Evolutionary conservation across 306 rosid genomes (phyloP).

Genomic region (Hippophae gyantsensis): DNA sequence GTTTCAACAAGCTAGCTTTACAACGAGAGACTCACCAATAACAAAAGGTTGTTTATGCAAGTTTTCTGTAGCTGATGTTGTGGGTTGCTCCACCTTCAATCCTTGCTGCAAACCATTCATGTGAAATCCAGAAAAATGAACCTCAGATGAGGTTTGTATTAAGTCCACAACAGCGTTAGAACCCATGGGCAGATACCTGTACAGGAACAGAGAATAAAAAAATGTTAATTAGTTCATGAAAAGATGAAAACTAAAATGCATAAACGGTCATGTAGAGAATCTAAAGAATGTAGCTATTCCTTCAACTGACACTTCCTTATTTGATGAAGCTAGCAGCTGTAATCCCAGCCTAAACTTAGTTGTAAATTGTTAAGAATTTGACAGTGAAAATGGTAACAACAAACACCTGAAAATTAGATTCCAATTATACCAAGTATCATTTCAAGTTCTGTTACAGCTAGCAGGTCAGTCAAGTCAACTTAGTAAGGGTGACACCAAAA

Average conservation of each 20-base stretch:
- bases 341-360: too few relatives aligned
- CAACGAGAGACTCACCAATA: constrained; percentile 50
- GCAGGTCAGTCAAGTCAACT: too few relatives aligned
- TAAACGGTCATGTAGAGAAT: neutral
- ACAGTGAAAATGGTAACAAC: too few relatives aligned
- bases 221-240: neutral
- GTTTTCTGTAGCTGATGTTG: constrained; percentile 47
- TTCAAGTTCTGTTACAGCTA: too few relatives aligned
- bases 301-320: neutral
- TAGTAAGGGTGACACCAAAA: too few relatives aligned
- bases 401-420: too few relatives aligned
- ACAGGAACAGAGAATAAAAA: constrained; percentile 8
- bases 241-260: neutral
- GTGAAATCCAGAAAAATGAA: constrained; percentile 90
- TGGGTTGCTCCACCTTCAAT: constrained; percentile 34
- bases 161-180: constrained; percentile 62
- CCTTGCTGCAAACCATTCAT: constrained; percentile 52
- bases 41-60: constrained; percentile 75
- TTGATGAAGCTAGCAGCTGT: too few relatives aligned
- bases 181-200: constrained; percentile 48
- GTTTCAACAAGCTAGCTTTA: neutral
- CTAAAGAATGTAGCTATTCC: neutral
- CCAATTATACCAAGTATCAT: too few relatives aligned
- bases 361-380: too few relatives aligned
- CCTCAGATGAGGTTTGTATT: constrained; percentile 85